Base-by-base conservation (phyloP, 495 filamentous ascomycete species). In the Pseudoneurospora amorphoporcata region DNA sequence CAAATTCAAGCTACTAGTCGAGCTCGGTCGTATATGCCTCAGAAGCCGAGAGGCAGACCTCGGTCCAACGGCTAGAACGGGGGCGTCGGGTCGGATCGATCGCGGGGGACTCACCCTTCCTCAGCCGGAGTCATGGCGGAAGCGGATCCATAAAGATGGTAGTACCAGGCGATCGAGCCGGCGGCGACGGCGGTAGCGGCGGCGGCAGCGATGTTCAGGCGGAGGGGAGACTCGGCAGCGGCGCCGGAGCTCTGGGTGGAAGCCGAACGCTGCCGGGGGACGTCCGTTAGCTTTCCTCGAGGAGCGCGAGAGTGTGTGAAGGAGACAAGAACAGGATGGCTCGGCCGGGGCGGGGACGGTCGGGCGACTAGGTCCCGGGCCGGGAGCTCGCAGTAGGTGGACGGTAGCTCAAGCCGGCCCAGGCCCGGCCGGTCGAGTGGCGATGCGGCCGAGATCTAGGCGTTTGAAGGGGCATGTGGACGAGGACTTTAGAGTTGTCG, bases 121-220 rank as follows among this genome's bases (percentile, higher is more conserved):
- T 99, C 96, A 81, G 88, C 88, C 74, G 92, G 93, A 77, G 96
- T 95, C 91, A 91, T 91, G 75, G 95, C 96, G 83, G 94, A 88
- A 43, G 92, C 89, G 74, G 90, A 90, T 76, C 95, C 96, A 84
- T 94, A 98, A 76, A 96, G 90, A 83, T 97, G 92, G 81, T 94
- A 95, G 83, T 97, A 98, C 94, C 93, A 97, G 71, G 91, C 92
- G 77, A 95, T 88, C 71, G 94, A 93, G 81, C 94, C 94, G 81
- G 92, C 84, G 75, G 95, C 94, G 77, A 92, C 85, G 77, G 90
- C 87, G 74, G 94, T 97, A 76, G 95, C 91, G 75, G 91, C 92
- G 77, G 87, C 87, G 75, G 91, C 93, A 81, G 93, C 92, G 75
- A 93, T 87, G 79, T 92, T 98, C 78, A 93, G 85, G 78, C 84